Evolutionary conservation across 352 stramenopile genomes (phyloP).

Genomic region (Nothophytophthora sp.): DNA sequence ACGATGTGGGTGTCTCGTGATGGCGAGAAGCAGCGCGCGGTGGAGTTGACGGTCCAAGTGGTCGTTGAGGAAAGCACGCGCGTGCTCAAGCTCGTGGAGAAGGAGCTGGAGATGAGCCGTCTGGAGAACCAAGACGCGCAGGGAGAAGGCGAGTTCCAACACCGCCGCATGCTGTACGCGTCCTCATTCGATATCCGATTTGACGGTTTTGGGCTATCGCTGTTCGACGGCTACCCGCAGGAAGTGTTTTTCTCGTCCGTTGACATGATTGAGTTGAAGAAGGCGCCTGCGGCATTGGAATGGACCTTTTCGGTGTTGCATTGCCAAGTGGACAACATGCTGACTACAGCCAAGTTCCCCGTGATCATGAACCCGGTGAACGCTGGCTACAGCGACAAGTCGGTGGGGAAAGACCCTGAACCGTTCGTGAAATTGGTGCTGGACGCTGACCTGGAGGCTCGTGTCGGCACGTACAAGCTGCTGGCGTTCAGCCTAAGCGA

Average conservation of each 20-base stretch:
- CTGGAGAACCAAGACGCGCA: conserved; percentile 68
- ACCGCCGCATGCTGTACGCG: conserved; percentile 78
- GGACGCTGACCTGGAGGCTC: conserved; percentile 72
- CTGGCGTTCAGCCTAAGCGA: conserved; percentile 74
- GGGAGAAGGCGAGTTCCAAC: conserved; percentile 70
- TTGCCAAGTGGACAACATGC: conserved; percentile 87
- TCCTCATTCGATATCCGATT: conserved; percentile 84
- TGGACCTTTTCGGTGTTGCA: conserved; percentile 83
- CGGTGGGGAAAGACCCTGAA: conserved; percentile 51
- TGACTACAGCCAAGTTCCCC: conserved; percentile 76
- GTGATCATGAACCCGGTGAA: conserved; percentile 84
- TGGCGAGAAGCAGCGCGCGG: conserved; percentile 42
- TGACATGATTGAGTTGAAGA: conserved; percentile 78
- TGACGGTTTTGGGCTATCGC: conserved; percentile 73
- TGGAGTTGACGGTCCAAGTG: conserved; percentile 78
- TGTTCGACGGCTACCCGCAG: conserved; percentile 77
- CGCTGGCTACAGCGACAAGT: conserved; percentile 78
- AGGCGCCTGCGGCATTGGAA: conserved; percentile 63
- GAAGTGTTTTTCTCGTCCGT: conserved; percentile 85
- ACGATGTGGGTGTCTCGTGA: conserved; percentile 53
- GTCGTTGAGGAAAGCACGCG: conserved; percentile 79
- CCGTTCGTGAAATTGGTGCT: conserved; percentile 76
- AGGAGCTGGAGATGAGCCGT: conserved; percentile 73
- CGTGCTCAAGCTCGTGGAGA: conserved; percentile 81
- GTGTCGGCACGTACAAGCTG: conserved; percentile 82